These are phyloP conservation scores for Endothia cerciana DNA, from an alignment of 2,329 filamentous ascomycete genomes.

Conservation along the genomic window DNA sequence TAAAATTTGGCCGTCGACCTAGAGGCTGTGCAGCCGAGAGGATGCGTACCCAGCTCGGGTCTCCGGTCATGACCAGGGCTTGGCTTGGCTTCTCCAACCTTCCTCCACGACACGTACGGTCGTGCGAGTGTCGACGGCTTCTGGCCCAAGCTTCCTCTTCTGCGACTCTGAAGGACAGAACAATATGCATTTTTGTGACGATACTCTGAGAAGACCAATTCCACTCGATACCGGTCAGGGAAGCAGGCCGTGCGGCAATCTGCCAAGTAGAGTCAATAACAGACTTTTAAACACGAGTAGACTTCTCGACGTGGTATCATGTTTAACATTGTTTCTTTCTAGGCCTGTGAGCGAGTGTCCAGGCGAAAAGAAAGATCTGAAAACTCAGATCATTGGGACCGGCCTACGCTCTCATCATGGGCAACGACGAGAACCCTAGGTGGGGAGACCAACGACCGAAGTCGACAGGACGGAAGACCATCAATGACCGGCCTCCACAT, in stretches of 20 bases:
- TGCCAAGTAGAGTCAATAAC: neutral
- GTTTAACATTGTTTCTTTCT: too few relatives aligned
- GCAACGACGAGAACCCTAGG: neutral
- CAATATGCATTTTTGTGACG: neutral
- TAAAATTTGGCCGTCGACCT: neutral
- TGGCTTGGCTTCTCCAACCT: neutral
- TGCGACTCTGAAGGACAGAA: neutral
- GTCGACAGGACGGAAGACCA: neutral
- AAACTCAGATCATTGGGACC: neutral
- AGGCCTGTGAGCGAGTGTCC: too few relatives aligned
- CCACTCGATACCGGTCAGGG: neutral
- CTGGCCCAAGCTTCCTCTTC: neutral
- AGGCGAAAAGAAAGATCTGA: neutral
- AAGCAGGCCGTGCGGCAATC: neutral
- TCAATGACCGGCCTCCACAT: neutral
- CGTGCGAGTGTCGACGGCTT: neutral
- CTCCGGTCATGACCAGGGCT: neutral
- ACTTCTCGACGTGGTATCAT: neutral
- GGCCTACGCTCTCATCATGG: neutral
- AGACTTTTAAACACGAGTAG: neutral
- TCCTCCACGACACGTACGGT: neutral
- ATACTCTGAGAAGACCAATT: neutral
- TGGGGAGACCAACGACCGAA: neutral
- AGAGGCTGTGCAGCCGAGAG: neutral
- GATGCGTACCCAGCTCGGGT: neutral